These are phyloP conservation scores for Trypanosoma mega DNA, from an alignment of 208 protist species.

Conservation along the genomic window DNA sequence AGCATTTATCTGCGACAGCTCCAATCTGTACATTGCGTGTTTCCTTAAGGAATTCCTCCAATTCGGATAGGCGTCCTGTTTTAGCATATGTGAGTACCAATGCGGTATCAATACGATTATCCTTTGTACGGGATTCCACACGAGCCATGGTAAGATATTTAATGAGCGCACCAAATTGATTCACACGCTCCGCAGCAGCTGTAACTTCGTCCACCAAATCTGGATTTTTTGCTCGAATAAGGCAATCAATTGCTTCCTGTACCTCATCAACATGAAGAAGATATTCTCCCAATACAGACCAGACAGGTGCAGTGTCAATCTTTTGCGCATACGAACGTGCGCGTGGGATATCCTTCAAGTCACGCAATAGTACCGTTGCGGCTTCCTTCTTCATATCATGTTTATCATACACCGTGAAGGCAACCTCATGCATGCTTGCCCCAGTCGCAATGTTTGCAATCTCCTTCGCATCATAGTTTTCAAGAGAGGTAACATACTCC, in stretches of 20 bases:
- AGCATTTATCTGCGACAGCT: constrained; percentile 98
- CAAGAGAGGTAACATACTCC: constrained; percentile 98
- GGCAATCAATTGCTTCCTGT: constrained; percentile 96
- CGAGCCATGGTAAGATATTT: constrained; percentile 98
- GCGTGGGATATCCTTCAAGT: constrained; percentile 95
- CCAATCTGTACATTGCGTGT: constrained; percentile 97
- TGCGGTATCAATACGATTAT: constrained; percentile 98
- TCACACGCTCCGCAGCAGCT: constrained; percentile 84
- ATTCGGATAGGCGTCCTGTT: constrained; percentile 95
- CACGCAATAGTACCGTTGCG: constrained; percentile 96
- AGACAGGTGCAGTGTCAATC: constrained; percentile 93
- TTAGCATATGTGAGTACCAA: constrained; percentile 97
- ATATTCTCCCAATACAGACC: constrained; percentile 93
- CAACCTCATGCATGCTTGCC: constrained; percentile 97
- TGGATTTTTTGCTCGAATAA: constrained; percentile 98
- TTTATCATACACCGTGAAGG: constrained; percentile 99
- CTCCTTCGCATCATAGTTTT: constrained; percentile 99
- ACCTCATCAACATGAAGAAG: constrained; percentile 92
- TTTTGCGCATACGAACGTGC: constrained; percentile 96
- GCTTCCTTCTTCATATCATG: constrained; percentile 96
- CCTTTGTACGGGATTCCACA: constrained; percentile 78
- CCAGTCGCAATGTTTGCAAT: constrained; percentile 97
- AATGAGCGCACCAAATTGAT: constrained; percentile 96
- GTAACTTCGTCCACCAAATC: constrained; percentile 93
- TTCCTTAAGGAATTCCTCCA: constrained; percentile 99